A percentile compares a stretch with the other conserved stretches of the same genome.
phyloP scores from a whole-genome alignment of 2,329 filamentous ascomycete genomes.

The Thielaviopsis ethacetica region DNA sequence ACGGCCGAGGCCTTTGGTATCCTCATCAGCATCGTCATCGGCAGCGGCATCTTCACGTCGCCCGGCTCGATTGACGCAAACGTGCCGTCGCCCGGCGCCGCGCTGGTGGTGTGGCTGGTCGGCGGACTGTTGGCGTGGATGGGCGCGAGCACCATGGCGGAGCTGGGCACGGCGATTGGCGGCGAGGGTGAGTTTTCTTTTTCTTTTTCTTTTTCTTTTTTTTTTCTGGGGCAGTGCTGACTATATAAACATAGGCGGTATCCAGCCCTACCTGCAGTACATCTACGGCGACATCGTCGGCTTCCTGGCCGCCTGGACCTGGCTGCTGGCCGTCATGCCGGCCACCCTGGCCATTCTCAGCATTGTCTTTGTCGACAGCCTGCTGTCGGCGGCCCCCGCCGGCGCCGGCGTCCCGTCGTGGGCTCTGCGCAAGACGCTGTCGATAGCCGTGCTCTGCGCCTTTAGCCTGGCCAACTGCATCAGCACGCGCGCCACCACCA shows the following conservation, averaged over 20 bases:
- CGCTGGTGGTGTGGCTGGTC: constrained; percentile 42
- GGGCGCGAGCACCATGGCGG: constrained; percentile 43
- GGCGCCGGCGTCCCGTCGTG: constrained; percentile 15
- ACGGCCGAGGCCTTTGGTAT: constrained; percentile 38
- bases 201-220: neutral
- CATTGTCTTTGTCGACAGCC: constrained; percentile 46
- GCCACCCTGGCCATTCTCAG: constrained; percentile 46
- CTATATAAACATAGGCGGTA: constrained; percentile 27
- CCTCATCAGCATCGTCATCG: constrained; percentile 46
- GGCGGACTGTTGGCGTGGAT: constrained; percentile 48
- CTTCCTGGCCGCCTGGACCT: constrained; percentile 50
- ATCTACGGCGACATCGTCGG: constrained; percentile 44
- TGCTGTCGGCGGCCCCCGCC: constrained; percentile 34
- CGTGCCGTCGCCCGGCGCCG: constrained; percentile 42
- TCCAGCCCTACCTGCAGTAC: constrained; percentile 45
- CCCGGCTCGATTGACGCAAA: constrained; percentile 46
- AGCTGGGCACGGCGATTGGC: constrained; percentile 46
- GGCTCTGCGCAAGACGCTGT: constrained; percentile 31
- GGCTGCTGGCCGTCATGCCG: constrained; percentile 48
- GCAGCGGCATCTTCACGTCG: constrained; percentile 48
- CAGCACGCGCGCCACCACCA: constrained; percentile 37
- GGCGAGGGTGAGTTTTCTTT: constrained; percentile 30
- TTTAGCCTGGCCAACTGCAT: constrained; percentile 37
- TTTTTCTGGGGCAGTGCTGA: neutral
- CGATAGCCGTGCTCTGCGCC: constrained; percentile 28